phyloP scores from a whole-genome alignment of 495 filamentous ascomycete genomes.

The Penicillium ucsense region DNA sequence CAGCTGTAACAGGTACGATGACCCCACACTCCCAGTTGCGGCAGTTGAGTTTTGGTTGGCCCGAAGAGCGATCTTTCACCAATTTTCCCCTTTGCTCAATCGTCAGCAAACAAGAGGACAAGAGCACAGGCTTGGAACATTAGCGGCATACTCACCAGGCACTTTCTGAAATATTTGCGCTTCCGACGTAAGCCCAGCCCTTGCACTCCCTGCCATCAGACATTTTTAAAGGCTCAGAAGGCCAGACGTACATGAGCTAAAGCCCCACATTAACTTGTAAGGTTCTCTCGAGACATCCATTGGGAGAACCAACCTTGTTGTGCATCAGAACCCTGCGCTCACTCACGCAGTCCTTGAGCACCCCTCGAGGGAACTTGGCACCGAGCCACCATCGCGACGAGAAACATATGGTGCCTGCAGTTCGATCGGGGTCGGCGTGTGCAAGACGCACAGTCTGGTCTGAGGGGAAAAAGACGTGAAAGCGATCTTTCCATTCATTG shows the following conservation, averaged over 20 bases:
- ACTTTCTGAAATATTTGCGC: conserved; percentile 83
- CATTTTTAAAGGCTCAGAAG: conserved; percentile 23
- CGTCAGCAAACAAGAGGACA: neutral
- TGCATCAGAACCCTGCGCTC: conserved; percentile 69
- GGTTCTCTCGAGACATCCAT: neutral
- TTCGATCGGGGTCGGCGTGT: conserved; percentile 41
- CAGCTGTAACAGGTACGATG: conserved; percentile 42
- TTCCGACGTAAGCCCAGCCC: conserved; percentile 83
- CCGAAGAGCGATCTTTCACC: conserved; percentile 52
- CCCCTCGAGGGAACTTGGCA: conserved; percentile 53
- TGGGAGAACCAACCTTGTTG: conserved; percentile 49
- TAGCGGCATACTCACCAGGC: conserved; percentile 61
- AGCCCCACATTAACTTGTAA: neutral
- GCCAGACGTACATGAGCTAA: conserved; percentile 57
- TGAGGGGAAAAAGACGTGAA: conserved; percentile 80
- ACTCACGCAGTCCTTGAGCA: conserved; percentile 68
- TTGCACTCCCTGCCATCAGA: conserved; percentile 14
- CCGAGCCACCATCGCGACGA: conserved; percentile 56
- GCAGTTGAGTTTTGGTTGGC: conserved; percentile 64
- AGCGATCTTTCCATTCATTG: conserved; percentile 38
- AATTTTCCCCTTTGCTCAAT: conserved; percentile 52
- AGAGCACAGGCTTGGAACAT: neutral
- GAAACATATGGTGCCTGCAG: conserved; percentile 76
- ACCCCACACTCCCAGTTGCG: conserved; percentile 98
- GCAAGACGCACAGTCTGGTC: conserved; percentile 57